Base-by-base conservation (phyloP, 257 asterid genomes). In the Ballota nigra region DNA sequence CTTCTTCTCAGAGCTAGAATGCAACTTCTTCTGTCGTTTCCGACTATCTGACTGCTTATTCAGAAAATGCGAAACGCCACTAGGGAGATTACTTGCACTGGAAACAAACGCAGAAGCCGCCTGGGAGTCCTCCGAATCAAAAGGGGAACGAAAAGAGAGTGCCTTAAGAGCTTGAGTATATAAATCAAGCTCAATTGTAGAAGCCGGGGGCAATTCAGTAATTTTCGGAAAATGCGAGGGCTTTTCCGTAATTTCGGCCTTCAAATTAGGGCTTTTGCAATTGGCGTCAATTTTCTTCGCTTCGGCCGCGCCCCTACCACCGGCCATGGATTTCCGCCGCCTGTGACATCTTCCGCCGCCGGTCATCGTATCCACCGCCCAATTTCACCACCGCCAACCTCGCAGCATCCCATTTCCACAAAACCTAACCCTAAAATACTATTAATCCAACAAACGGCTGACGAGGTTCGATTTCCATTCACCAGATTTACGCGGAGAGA, bases 81-180 rank as follows among this genome's bases (percentile, higher is more conserved):
- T 81, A 0, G 98, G 98, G 52, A 95, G 83, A 69, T 77, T 77
- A 75, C 77, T 78, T 16, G 78, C 82, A 56, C 59, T 73, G 29
- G 87, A 60, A 70, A 60, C 74, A 38, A 73, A 71, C 13, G 88
- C 72, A 5, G 84, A 45, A 34, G 89, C 31, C 36, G 79, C 82
- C 62, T 74, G 80, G 0, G 86, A 60, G 61, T 82, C 98, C 45
- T 85, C 96, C 3, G 84, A 83, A 79, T 87, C 90, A 16, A 85
- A 95, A 6, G 98, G 96, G 52, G 90, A 84, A 67, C 92, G 89
- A 68, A 84, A 77, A 18, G 92, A 82, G 45, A 95, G 88, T 4
- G 90, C 83, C 77, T 95, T 95, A 8, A 83, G 79, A 74, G 98
- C 98, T 79, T 92, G 99, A 6, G 88, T 63, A 58, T 72, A 95